A percentile compares a stretch with the other conserved stretches of the same genome.
These are phyloP conservation scores for Boletus insuetus DNA, from an alignment of 768 basidiomycete species.

Conservation along the genomic window DNA sequence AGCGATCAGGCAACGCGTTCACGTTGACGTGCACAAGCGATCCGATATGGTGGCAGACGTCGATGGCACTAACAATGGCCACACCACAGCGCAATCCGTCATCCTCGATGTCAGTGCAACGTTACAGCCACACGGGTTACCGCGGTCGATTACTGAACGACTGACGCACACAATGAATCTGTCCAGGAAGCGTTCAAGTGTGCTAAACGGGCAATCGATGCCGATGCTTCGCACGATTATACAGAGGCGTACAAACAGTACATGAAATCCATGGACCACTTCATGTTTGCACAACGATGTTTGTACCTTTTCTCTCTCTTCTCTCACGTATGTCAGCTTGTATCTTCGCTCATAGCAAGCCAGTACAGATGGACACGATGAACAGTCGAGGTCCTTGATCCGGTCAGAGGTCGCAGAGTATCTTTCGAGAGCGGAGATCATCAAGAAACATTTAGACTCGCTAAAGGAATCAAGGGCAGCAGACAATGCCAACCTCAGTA, in stretches of 20 bases:
- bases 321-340: neutral
- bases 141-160: neutral
- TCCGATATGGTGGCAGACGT: neutral
- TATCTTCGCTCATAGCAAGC: constrained; percentile 3
- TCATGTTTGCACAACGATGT: constrained; percentile 96
- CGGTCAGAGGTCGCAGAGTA: constrained; percentile 85
- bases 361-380: constrained; percentile 72
- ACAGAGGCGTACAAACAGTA: constrained; percentile 91
- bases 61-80: neutral
- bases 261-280: constrained; percentile 92
- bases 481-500: neutral
- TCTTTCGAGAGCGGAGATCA: constrained; percentile 81
- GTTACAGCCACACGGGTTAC: neutral
- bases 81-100: constrained; percentile 6
- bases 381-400: constrained; percentile 82
- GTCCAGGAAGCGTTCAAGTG: constrained; percentile 75
- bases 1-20: neutral
- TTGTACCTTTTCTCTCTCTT: constrained; percentile 9
- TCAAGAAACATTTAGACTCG: constrained; percentile 71
- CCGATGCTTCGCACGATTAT: constrained; percentile 88
- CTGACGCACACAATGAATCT: neutral
- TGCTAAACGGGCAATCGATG: constrained; percentile 85
- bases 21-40: neutral
- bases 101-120: constrained; percentile 15
- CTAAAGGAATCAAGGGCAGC: neutral